Evolutionary conservation across 306 rosid species (phyloP).

Genomic region (Sechiopsis laciniata): DNA sequence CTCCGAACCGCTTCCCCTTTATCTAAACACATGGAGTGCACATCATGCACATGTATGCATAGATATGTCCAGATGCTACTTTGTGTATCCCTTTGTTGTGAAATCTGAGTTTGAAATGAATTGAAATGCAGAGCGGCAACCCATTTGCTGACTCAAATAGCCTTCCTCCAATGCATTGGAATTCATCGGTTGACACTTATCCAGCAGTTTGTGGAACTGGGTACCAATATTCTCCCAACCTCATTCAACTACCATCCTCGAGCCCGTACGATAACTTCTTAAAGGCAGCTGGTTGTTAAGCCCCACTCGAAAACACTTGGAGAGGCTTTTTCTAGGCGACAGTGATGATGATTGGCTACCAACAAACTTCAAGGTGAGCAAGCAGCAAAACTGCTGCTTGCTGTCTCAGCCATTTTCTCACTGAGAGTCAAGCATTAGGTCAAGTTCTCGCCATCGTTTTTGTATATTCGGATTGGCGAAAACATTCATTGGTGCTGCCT

Average conservation of each 20-base stretch:
- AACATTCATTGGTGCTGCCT: not conserved
- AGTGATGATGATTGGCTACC: no score
- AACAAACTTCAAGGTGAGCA: not conserved
- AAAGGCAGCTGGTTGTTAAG: constrained; percentile 76
- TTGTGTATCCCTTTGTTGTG: not conserved
- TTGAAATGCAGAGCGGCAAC: constrained; percentile 52
- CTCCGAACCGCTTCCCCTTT: no score
- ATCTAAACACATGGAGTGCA: not conserved
- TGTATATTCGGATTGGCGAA: constrained; percentile 9
- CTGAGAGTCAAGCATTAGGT: not conserved
- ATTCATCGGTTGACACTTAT: constrained; percentile 30
- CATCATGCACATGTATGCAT: not conserved
- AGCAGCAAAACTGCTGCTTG: not conserved
- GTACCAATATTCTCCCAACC: constrained; percentile 44
- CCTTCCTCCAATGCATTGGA: constrained; percentile 17
- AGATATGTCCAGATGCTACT: not conserved
- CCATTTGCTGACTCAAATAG: constrained; percentile 49
- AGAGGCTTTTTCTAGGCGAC: not conserved
- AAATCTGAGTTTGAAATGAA: constrained; percentile 17
- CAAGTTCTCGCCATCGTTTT: constrained; percentile 12
- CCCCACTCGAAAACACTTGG: not conserved
- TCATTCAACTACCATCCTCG: constrained; percentile 62
- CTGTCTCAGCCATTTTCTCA: not conserved
- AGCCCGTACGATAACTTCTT: constrained; percentile 73
- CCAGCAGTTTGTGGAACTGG: constrained; percentile 56